Evolutionary conservation across 2,329 filamentous ascomycete genomes (phyloP), one percentile per base, ranked within the genome.

Genomic region (Biscogniauxia marginata): DNA sequence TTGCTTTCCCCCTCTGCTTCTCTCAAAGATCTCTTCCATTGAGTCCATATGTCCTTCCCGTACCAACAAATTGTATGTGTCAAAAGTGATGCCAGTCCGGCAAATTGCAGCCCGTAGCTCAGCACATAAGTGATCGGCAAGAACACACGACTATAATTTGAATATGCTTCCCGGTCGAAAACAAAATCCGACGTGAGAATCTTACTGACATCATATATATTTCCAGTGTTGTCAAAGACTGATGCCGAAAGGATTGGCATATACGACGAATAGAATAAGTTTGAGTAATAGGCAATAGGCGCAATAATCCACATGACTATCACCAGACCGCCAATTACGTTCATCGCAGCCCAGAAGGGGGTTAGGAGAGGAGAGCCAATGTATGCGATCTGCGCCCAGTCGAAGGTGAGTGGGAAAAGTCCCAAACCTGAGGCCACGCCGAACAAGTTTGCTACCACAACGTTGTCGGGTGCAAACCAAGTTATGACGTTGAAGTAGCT

Each of bases 401-500:
- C 91, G 67, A 96, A 96, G 0, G 91, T 96, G 65, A 96, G 70
- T 0, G 91, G 91, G 59, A 96, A 91, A 30, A 96, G 75, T 0
- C 91, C 91, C 13, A 96, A 80, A 2, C 91, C 91, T 1, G 91
- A 93, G n/a, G 86, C 83, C 16, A 93, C 88, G 16, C 91, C 91
- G 68, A 96, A 96, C 61, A 96, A 77, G 70, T 96, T 96, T 24
- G 91, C 88, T 46, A 96, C 77, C 3, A 96, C 85, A n/a, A 95
- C 88, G 64, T 88, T 96, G 62, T 91, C 86, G 0, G 91, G 91
- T 2, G 89, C 89, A 71, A 93, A 90, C 91, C 90, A 96, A 13
- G 91, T 96, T 56, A 96, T 79, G 60, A 93, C 88, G 70, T 87
- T 96, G 78, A 96, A 96, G 73, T 93, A 95, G 73, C 89, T 93